Evolutionary conservation across 345 rosid genomes (phyloP).

Genomic region (Mangifera indica): DNA sequence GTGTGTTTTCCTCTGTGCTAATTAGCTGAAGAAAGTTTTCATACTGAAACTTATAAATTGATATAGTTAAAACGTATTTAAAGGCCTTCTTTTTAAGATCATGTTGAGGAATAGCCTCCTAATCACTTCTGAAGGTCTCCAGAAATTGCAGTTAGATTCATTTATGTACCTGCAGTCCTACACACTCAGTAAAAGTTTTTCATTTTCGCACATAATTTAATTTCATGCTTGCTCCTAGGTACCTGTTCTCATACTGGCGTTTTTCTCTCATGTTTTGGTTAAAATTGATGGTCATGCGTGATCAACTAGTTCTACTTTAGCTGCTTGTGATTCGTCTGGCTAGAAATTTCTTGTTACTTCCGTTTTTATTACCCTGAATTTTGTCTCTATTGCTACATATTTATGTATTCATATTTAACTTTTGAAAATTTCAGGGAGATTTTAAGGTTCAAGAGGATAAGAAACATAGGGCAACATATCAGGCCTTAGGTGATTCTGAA

Average conservation of each 20-base stretch:
- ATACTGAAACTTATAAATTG: not conserved
- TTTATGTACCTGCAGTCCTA: too few species aligned
- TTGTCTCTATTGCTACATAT: not conserved
- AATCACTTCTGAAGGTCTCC: not conserved
- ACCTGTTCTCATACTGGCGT: too few species aligned
- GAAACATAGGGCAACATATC: conserved; percentile 84
- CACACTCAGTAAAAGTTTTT: too few species aligned
- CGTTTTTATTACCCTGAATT: not conserved
- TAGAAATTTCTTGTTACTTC: conserved; percentile 1
- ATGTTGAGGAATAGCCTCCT: not conserved
- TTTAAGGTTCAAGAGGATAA: conserved; percentile 76
- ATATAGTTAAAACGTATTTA: too few species aligned
- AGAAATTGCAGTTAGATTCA: not conserved
- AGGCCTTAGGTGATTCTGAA: conserved; percentile 70
- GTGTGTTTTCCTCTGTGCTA: not conserved
- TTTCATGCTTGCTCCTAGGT: too few species aligned
- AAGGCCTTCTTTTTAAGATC: not conserved
- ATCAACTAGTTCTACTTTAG: not conserved
- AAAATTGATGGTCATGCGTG: not conserved
- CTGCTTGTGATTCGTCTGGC: conserved; percentile 4
- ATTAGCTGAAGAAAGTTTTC: not conserved
- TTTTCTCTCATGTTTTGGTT: not conserved
- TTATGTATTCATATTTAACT: not conserved
- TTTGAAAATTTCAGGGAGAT: conserved; percentile 51
- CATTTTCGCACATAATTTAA: too few species aligned